Conservation (phyloP, 2,329 filamentous ascomycete species). For the Ophiocordyceps camponoti-leonardi region DNA sequence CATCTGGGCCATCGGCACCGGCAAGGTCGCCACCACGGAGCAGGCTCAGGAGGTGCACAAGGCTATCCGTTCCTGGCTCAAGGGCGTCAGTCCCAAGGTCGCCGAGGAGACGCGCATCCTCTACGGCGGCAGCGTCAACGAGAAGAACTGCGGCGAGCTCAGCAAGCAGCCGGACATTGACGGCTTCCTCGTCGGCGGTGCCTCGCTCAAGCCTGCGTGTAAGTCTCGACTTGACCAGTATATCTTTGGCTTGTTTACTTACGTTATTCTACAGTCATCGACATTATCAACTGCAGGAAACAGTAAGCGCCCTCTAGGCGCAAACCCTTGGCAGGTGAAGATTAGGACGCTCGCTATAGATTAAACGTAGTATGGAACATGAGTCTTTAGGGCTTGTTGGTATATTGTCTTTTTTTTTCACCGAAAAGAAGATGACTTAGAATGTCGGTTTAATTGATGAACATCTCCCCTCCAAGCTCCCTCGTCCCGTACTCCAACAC, state of each 20-base stretch:
- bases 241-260: background rate
- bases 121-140: conserved; percentile 90
- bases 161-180: conserved; percentile 90
- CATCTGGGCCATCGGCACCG: conserved; percentile 91
- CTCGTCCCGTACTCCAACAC: too few relatives aligned
- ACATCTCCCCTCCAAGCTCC: background rate
- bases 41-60: conserved; percentile 91
- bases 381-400: too few relatives aligned
- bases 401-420: background rate
- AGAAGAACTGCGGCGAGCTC: conserved; percentile 95
- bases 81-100: conserved; percentile 55
- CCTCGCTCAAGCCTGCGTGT: conserved; percentile 93
- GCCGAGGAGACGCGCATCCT: conserved; percentile 83
- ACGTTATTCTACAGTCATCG: conserved; percentile 24
- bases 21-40: conserved; percentile 75
- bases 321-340: too few relatives aligned
- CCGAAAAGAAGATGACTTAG: background rate
- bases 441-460: background rate
- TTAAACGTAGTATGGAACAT: too few relatives aligned
- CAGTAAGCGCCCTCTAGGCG: too few relatives aligned
- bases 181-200: conserved; percentile 92
- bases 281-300: conserved; percentile 39
- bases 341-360: background rate
- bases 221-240: conserved; percentile 20
- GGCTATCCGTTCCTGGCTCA: conserved; percentile 79